Evolutionary conservation across 176 grass and related monocot genomes (phyloP).

Genomic region (Dactylis glomerata): DNA sequence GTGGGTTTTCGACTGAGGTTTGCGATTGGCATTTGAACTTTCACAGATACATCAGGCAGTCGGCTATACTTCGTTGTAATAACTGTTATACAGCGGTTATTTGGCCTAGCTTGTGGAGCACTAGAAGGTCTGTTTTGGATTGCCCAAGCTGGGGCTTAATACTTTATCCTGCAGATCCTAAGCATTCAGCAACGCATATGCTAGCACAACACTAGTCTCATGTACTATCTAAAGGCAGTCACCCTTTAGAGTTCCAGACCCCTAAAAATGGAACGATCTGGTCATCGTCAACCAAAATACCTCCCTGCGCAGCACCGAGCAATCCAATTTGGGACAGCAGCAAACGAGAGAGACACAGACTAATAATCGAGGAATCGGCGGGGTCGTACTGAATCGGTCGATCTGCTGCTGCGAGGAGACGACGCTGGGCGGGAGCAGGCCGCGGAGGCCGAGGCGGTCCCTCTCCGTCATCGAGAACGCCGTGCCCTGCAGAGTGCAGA

Average conservation of each 20-base stretch:
- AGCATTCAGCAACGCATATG: not conserved
- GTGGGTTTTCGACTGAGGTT: not conserved
- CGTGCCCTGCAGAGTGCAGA: slow-evolving; percentile 75
- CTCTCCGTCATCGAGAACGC: slow-evolving; percentile 90
- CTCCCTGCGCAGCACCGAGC: not conserved
- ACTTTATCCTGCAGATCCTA: not conserved
- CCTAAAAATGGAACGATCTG: not conserved
- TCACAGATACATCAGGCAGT: not conserved
- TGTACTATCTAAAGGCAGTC: not conserved
- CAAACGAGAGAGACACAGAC: not conserved
- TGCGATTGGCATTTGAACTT: not conserved
- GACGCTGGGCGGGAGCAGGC: slow-evolving; percentile 91
- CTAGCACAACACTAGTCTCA: not conserved
- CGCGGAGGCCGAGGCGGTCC: slow-evolving; percentile 88
- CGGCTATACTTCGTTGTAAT: not conserved
- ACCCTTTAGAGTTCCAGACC: not conserved
- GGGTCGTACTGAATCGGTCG: slow-evolving; percentile 80
- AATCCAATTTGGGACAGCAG: slow-evolving; percentile 1
- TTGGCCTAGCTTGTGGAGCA: not conserved
- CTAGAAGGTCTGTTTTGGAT: not conserved
- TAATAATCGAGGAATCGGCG: not conserved
- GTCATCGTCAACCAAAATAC: not conserved
- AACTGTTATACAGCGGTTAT: not conserved
- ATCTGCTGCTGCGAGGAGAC: slow-evolving; percentile 84
- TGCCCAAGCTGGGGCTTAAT: not conserved